A percentile compares a stretch with the other conserved stretches of the same genome.
Conservation (phyloP, 2,329 filamentous ascomycete species). For the Sclerotinia glacialis region DNA sequence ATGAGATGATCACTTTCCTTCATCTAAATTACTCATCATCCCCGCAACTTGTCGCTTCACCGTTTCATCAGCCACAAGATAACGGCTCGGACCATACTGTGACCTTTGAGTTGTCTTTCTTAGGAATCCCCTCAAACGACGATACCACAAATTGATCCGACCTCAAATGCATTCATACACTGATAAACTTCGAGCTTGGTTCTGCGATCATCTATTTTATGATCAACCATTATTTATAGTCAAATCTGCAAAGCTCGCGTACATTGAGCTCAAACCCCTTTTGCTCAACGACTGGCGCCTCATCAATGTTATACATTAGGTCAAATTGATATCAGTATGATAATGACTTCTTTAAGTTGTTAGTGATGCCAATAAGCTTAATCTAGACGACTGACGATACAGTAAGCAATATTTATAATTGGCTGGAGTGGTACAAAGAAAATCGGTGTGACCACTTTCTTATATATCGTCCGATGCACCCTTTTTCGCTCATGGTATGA, state of each 20-base stretch:
- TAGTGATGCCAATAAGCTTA: slow-evolving; percentile 12
- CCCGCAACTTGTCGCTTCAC: background rate
- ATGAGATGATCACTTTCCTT: background rate
- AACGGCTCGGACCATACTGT: slow-evolving; percentile 3
- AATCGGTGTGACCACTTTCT: background rate
- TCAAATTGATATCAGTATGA: background rate
- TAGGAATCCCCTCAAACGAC: background rate
- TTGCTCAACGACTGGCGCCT: background rate
- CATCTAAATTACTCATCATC: background rate
- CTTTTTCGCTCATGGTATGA: background rate
- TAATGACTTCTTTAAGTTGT: background rate
- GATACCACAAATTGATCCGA: background rate
- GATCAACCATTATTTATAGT: background rate
- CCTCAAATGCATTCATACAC: background rate
- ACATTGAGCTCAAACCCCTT: background rate
- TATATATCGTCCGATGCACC: background rate
- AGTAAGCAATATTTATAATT: slow-evolving; percentile 8
- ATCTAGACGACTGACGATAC: background rate
- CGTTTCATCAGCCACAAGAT: slow-evolving; percentile 11
- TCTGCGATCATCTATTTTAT: background rate
- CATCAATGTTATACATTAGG: background rate
- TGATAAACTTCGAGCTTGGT: background rate
- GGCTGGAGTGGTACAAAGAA: background rate
- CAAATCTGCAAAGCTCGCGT: background rate
- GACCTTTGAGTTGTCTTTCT: background rate